Evolutionary conservation across 2,329 filamentous ascomycete genomes (phyloP).

Genomic region (Teratosphaeriaceae sp.): DNA sequence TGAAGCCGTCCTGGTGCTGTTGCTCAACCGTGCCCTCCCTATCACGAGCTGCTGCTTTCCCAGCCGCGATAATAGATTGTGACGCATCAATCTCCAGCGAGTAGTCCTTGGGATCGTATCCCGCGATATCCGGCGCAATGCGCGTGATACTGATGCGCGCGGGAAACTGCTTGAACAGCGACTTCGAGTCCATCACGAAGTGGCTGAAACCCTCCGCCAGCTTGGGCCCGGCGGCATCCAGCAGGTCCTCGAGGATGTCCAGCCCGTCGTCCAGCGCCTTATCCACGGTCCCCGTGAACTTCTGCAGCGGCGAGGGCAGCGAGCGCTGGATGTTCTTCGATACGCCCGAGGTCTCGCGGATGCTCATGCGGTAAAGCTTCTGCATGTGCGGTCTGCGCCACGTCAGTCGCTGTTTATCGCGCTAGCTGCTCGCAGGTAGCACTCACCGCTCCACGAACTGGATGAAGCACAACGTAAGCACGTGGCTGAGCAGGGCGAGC

Average conservation of each 20-base stretch:
- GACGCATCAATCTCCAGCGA: constrained; percentile 67
- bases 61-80: constrained; percentile 25
- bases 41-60: constrained; percentile 52
- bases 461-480: constrained; percentile 79
- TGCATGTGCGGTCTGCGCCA: constrained; percentile 77
- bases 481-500: constrained; percentile 77
- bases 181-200: constrained; percentile 79
- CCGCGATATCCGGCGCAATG: constrained; percentile 71
- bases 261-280: constrained; percentile 78
- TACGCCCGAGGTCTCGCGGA: constrained; percentile 81
- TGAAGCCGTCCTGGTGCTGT: constrained; percentile 53
- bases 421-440: neutral
- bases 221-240: constrained; percentile 79
- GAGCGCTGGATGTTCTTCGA: constrained; percentile 86
- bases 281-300: constrained; percentile 81
- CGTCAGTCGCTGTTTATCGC: neutral
- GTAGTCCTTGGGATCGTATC: constrained; percentile 74
- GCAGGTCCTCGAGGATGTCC: constrained; percentile 83
- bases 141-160: constrained; percentile 77
- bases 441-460: constrained; percentile 68
- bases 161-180: constrained; percentile 83
- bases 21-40: constrained; percentile 68
- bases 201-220: constrained; percentile 79
- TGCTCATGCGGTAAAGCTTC: constrained; percentile 81
- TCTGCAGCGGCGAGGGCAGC: constrained; percentile 73